These are phyloP conservation scores for Chaetomiaceae sp. DNA, from an alignment of 2,329 filamentous ascomycete species.

Conservation along the genomic window DNA sequence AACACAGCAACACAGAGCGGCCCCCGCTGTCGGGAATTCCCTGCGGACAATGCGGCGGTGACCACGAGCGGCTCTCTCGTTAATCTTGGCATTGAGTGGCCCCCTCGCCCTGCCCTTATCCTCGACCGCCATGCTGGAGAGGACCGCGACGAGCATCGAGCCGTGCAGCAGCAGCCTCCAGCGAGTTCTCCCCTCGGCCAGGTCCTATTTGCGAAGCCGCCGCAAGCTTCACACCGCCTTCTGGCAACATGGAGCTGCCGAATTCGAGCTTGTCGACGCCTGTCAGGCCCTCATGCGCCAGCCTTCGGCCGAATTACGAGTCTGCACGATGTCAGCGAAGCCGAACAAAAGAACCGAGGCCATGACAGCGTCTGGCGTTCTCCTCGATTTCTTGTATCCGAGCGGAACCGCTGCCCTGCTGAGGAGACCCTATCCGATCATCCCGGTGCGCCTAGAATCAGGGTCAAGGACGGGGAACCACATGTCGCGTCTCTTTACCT, in stretches of 20 bases:
- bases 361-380: slow-evolving; percentile 41
- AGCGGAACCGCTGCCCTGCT: slow-evolving; percentile 41
- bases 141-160: slow-evolving; percentile 53
- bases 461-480: slow-evolving; percentile 17
- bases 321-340: slow-evolving; percentile 16
- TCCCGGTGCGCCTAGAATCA: slow-evolving; percentile 21
- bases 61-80: neutral
- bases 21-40: neutral
- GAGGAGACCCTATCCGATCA: slow-evolving; percentile 32
- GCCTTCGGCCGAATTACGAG: slow-evolving; percentile 26
- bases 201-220: slow-evolving; percentile 36
- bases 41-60: slow-evolving; percentile 7
- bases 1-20: neutral
- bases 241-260: slow-evolving; percentile 51
- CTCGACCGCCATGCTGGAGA: slow-evolving; percentile 50
- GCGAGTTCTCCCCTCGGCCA: slow-evolving; percentile 43
- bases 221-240: slow-evolving; percentile 47
- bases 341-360: slow-evolving; percentile 27
- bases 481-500: slow-evolving; percentile 27
- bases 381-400: slow-evolving; percentile 56
- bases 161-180: slow-evolving; percentile 50
- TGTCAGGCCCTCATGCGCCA: slow-evolving; percentile 39
- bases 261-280: slow-evolving; percentile 43
- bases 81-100: slow-evolving; percentile 6
- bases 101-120: neutral